Percentiles rank a stretch among this genome's conserved stretches.
phyloP scores from a whole-genome alignment of 2,329 filamentous ascomycete genomes.

The Escovopsis sp. region DNA sequence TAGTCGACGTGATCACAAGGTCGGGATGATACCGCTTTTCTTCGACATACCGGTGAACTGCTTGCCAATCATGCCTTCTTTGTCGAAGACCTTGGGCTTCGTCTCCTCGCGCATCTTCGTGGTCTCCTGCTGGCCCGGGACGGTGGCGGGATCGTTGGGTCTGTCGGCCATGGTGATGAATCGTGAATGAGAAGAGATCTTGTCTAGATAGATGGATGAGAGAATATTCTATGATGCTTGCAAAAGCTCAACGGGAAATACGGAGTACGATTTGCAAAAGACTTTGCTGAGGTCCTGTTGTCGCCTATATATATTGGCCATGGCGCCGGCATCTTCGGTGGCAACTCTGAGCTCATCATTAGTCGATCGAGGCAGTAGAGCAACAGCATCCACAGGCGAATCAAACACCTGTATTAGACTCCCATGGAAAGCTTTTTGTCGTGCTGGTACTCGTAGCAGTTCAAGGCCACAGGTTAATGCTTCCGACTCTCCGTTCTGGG shows the following conservation, averaged over 20 bases:
- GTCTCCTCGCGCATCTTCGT: neutral
- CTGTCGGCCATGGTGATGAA: neutral
- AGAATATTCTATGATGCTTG: neutral
- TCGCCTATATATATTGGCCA: neutral
- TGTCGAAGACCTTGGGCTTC: constrained; percentile 29
- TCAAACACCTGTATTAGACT: no score
- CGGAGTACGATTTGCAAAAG: no score
- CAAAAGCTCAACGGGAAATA: no score
- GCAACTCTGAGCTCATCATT: neutral
- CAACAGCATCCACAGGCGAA: no score
- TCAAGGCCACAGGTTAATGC: no score
- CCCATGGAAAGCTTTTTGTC: no score
- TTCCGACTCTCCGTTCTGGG: no score
- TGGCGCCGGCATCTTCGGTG: neutral
- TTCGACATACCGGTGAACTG: constrained; percentile 35
- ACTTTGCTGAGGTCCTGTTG: neutral
- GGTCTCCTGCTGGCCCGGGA: neutral
- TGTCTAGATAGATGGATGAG: neutral
- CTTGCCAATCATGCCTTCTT: constrained; percentile 34
- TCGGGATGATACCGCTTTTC: no score
- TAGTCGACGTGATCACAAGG: neutral
- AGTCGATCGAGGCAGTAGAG: no score
- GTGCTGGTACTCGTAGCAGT: no score
- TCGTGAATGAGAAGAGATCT: neutral
- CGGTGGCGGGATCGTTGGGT: neutral